phyloP scores from a whole-genome alignment of 192 early-diverging fungal species.

The Entomortierella lignicola region DNA sequence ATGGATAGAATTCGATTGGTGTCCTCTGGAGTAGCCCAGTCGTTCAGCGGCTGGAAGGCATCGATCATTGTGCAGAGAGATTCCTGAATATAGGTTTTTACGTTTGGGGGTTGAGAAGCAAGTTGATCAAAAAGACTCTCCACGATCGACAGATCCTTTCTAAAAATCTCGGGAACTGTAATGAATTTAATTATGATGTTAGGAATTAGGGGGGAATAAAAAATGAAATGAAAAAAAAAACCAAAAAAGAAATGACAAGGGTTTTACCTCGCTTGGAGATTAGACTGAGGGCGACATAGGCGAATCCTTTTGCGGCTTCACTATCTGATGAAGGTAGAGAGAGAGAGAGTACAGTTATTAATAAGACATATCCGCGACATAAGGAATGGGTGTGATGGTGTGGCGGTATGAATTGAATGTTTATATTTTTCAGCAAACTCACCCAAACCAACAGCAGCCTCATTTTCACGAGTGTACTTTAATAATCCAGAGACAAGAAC shows the following conservation, averaged over 20 bases:
- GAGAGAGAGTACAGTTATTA: too few species aligned
- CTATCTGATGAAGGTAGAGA: conserved; percentile 45
- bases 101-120: conserved; percentile 66
- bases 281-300: conserved; percentile 86
- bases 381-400: too few species aligned
- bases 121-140: conserved; percentile 79
- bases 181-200: too few species aligned
- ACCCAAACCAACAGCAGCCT: conserved; percentile 46
- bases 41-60: conserved; percentile 59
- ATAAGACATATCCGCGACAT: too few species aligned
- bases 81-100: conserved; percentile 85
- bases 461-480: conserved; percentile 66
- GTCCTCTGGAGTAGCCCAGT: conserved; percentile 38
- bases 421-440: neutral
- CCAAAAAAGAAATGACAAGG: neutral
- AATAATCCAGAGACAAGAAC: conserved; percentile 78
- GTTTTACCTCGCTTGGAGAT: conserved; percentile 75
- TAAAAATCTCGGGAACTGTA: conserved; percentile 74
- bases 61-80: conserved; percentile 81
- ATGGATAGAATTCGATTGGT: conserved; percentile 56
- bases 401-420: too few species aligned
- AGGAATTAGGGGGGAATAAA: too few species aligned
- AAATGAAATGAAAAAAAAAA: too few species aligned
- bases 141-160: conserved; percentile 70
- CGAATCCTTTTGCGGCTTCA: conserved; percentile 81